Percentiles rank a stretch among this genome's conserved stretches.
These are phyloP conservation scores for Chrysanthemum makinoi DNA, from an alignment of 129 eudicot genomes.

Conservation along the genomic window DNA sequence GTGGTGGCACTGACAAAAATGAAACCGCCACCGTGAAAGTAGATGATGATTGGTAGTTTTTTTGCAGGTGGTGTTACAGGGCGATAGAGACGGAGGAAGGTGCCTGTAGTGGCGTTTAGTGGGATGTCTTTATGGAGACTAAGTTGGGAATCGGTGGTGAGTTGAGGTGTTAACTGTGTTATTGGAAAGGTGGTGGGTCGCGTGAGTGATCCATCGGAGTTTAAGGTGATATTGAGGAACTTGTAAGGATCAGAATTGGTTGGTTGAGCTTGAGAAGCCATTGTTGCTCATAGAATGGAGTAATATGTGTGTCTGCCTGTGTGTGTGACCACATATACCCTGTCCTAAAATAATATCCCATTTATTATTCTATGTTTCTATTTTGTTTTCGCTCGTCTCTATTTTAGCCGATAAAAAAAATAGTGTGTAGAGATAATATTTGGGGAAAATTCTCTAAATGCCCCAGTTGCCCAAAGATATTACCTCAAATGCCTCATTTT, in stretches of 20 bases:
- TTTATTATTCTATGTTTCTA: no score
- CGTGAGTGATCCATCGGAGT: slow-evolving; percentile 78
- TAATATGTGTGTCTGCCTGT: no score
- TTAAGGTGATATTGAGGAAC: slow-evolving; percentile 51
- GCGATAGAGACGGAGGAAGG: slow-evolving; percentile 77
- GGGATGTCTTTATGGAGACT: slow-evolving; percentile 65
- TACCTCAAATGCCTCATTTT: no score
- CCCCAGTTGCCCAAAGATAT: no score
- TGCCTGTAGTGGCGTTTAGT: slow-evolving; percentile 44
- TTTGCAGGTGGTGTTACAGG: slow-evolving; percentile 32
- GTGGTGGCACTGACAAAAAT: slow-evolving; percentile 33
- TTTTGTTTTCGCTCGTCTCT: no score
- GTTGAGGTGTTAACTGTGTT: slow-evolving; percentile 38
- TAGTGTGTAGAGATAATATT: no score
- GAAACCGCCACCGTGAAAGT: slow-evolving; percentile 26
- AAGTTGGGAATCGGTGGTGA: slow-evolving; percentile 23
- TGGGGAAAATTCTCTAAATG: no score
- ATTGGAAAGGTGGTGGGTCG: slow-evolving; percentile 33
- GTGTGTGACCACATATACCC: no score
- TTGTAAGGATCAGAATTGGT: slow-evolving; percentile 51
- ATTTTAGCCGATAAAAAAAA: no score
- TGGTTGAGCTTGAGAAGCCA: background rate
- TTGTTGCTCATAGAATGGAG: no score
- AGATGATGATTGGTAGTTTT: slow-evolving; percentile 4
- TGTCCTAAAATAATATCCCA: no score